Evolutionary conservation across 495 filamentous ascomycete genomes (phyloP).

Genomic region (Penicillium goetzii): DNA sequence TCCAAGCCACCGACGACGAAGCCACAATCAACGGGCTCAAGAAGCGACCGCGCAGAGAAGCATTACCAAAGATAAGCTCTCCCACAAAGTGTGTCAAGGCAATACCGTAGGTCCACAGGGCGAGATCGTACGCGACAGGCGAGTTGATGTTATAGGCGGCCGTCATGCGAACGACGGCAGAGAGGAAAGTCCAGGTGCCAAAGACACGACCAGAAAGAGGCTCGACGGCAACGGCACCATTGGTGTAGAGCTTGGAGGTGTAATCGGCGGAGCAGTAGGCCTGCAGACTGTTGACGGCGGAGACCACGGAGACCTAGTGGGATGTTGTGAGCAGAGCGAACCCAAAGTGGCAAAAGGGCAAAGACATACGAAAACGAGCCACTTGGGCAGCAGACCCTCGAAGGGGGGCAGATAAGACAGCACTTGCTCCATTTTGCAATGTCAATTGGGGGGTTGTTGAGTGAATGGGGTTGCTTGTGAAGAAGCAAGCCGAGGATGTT

Average conservation of each 20-base stretch:
- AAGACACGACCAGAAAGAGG: constrained; percentile 81
- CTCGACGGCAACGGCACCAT: constrained; percentile 49
- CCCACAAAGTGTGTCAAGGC: constrained; percentile 79
- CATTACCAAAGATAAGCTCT: constrained; percentile 76
- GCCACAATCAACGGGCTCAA: constrained; percentile 74
- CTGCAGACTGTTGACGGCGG: constrained; percentile 80
- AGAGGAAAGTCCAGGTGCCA: constrained; percentile 87
- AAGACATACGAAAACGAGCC: constrained; percentile 63
- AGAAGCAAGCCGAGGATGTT: constrained; percentile 31
- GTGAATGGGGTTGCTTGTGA: constrained; percentile 15
- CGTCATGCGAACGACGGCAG: constrained; percentile 75
- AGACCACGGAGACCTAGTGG: constrained; percentile 70
- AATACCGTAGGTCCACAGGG: constrained; percentile 76
- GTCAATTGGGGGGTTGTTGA: constrained; percentile 10
- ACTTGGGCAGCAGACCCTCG: constrained; percentile 65
- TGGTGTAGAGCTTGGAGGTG: constrained; percentile 75
- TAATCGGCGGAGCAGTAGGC: constrained; percentile 73
- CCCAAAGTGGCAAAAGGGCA: constrained; percentile 6
- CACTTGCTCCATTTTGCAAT: constrained; percentile 37
- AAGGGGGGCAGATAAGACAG: constrained; percentile 54
- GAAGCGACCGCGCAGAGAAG: constrained; percentile 68
- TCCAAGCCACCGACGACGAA: constrained; percentile 74
- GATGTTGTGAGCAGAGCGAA: not conserved
- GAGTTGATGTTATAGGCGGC: constrained; percentile 83
- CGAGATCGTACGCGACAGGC: constrained; percentile 73